These are phyloP conservation scores for Schrenkiella parvula DNA, from an alignment of 345 rosid genomes.

Conservation along the genomic window DNA sequence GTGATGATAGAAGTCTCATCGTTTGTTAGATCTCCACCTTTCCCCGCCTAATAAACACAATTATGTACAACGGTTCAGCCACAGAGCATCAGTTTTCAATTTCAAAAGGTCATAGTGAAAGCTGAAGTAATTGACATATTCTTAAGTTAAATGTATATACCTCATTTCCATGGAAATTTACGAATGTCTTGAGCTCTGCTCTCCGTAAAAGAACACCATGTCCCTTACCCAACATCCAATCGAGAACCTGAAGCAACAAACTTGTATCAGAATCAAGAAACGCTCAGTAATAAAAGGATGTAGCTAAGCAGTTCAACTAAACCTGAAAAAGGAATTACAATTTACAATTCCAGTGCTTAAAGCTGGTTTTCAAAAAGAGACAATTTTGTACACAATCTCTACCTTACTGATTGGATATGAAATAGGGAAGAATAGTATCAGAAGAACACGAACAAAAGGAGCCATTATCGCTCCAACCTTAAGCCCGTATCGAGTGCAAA, in stretches of 20 bases:
- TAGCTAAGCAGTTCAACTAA: not conserved
- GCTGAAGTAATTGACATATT: not conserved
- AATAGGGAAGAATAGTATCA: constrained; percentile 67
- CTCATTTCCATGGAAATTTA: constrained; percentile 89
- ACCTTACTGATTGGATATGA: constrained; percentile 98
- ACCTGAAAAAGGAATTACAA: not conserved
- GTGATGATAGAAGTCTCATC: constrained; percentile 95
- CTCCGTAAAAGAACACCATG: constrained; percentile 83
- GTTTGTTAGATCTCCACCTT: constrained; percentile 86
- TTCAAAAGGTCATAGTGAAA: not conserved
- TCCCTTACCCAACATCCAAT: constrained; percentile 98
- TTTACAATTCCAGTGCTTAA: not conserved
- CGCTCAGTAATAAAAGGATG: not conserved
- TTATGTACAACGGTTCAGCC: not conserved
- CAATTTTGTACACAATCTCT: not conserved
- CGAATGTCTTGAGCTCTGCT: constrained; percentile 94
- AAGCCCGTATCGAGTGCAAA: constrained; percentile 91
- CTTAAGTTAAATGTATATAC: constrained; percentile 26
- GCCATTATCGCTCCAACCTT: constrained; percentile 85
- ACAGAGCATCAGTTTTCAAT: not conserved
- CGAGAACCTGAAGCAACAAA: constrained; percentile 56
- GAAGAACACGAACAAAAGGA: constrained; percentile 74
- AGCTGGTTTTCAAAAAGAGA: not conserved
- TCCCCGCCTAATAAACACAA: constrained; percentile 66
- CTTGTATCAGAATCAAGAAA: not conserved